Percentiles rank a stretch among this genome's conserved stretches.
Conservation (phyloP, 1,284 basidiomycete species). For the Cutaneotrichosporon sp. region DNA sequence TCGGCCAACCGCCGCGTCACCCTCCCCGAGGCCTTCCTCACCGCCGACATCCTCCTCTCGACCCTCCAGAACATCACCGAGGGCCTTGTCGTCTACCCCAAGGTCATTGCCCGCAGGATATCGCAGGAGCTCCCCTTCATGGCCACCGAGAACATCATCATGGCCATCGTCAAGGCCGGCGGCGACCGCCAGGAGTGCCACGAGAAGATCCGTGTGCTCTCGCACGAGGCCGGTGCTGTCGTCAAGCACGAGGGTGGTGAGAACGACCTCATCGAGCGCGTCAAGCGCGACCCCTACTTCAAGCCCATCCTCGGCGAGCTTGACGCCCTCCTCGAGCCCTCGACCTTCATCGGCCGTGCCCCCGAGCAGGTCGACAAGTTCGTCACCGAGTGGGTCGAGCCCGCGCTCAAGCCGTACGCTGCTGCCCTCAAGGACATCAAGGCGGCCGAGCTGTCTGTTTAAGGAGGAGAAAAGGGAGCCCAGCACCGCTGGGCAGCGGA, state of each 20-base stretch:
- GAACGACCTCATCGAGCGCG: slow-evolving; percentile 93
- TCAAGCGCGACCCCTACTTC: slow-evolving; percentile 69
- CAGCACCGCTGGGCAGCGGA: neutral
- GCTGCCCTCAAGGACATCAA: slow-evolving; percentile 65
- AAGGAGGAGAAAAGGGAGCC: slow-evolving; percentile 13
- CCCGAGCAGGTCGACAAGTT: slow-evolving; percentile 93
- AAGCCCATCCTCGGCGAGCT: slow-evolving; percentile 58
- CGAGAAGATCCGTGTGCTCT: slow-evolving; percentile 94
- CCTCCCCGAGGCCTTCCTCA: slow-evolving; percentile 95
- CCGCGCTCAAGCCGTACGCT: slow-evolving; percentile 71
- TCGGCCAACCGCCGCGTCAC: slow-evolving; percentile 96
- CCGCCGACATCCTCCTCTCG: slow-evolving; percentile 92
- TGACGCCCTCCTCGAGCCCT: slow-evolving; percentile 67
- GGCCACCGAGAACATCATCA: slow-evolving; percentile 98
- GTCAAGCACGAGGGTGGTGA: slow-evolving; percentile 94
- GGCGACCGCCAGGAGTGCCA: slow-evolving; percentile 97
- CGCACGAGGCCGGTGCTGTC: slow-evolving; percentile 90
- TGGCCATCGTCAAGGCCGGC: slow-evolving; percentile 93
- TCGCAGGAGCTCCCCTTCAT: slow-evolving; percentile 97
- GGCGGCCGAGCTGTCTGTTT: slow-evolving; percentile 60
- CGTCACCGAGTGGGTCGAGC: slow-evolving; percentile 81
- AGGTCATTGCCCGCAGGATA: slow-evolving; percentile 90
- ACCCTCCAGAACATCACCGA: slow-evolving; percentile 97
- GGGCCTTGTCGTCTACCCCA: slow-evolving; percentile 96
- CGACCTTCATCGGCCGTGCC: slow-evolving; percentile 84